phyloP scores from a whole-genome alignment of 305 asterid genomes.

The Fraxinus greggii region DNA sequence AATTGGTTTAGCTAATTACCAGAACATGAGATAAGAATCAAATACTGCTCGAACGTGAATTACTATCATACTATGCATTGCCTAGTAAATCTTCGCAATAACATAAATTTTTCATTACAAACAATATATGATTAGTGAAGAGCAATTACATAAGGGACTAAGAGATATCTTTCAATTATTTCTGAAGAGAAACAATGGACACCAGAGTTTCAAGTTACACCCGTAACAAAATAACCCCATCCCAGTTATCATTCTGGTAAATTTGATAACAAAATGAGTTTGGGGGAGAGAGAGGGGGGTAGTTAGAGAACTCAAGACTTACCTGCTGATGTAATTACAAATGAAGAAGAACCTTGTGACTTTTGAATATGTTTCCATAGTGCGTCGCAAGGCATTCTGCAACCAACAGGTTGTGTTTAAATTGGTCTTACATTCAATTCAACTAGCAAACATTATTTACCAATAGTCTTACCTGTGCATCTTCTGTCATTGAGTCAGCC shows the following conservation, averaged over 20 bases:
- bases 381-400: slow-evolving; percentile 96
- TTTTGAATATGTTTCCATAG: slow-evolving; percentile 96
- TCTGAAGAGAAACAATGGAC: background rate
- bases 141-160: background rate
- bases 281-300: background rate
- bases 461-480: slow-evolving; percentile 69
- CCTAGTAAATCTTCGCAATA: background rate
- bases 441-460: slow-evolving; percentile 9
- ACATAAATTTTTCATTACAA: background rate
- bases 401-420: slow-evolving; percentile 11
- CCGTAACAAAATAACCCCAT: background rate
- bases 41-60: background rate
- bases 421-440: background rate
- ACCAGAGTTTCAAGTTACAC: background rate
- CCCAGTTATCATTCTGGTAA: background rate
- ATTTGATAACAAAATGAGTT: background rate
- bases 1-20: background rate
- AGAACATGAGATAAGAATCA: background rate
- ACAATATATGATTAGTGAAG: background rate
- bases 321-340: slow-evolving; percentile 98
- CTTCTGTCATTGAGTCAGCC: slow-evolving; percentile 99
- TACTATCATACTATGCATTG: background rate
- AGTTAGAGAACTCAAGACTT: background rate
- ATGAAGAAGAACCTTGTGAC: slow-evolving; percentile 97
- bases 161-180: background rate